Evolutionary conservation across 2,329 filamentous ascomycete genomes (phyloP).

Genomic region (Elsinoe perseae): DNA sequence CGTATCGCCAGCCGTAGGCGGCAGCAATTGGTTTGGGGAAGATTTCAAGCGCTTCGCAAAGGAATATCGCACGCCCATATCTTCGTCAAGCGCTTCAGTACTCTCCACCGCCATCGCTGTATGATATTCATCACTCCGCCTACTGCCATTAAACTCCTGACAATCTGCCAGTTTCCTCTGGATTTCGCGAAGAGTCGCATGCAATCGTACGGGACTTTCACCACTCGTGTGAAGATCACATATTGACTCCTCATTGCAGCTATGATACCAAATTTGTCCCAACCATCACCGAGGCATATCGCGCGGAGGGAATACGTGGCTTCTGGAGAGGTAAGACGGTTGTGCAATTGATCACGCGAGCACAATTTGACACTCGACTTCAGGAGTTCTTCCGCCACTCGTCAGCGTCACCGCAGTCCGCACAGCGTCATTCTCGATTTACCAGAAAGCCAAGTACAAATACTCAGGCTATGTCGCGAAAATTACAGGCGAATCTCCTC

Average conservation of each 20-base stretch:
- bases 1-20: neutral
- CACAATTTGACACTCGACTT: neutral
- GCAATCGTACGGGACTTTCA: slow-evolving; percentile 51
- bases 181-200: slow-evolving; percentile 87
- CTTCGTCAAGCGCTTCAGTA: slow-evolving; percentile 68
- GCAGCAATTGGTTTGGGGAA: neutral
- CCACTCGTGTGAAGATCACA: neutral
- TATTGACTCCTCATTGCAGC: slow-evolving; percentile 20
- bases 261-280: slow-evolving; percentile 56
- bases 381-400: slow-evolving; percentile 72
- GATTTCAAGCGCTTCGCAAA: slow-evolving; percentile 53
- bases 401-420: slow-evolving; percentile 69
- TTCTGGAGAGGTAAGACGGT: slow-evolving; percentile 46
- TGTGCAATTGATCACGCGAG: neutral
- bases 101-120: slow-evolving; percentile 69
- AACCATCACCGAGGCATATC: slow-evolving; percentile 67
- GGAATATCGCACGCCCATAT: slow-evolving; percentile 71
- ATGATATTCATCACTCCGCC: slow-evolving; percentile 23
- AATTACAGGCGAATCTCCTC: slow-evolving; percentile 59
- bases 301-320: slow-evolving; percentile 41
- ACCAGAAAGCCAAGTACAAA: slow-evolving; percentile 66
- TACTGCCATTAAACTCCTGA: neutral
- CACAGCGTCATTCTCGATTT: slow-evolving; percentile 72
- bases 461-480: slow-evolving; percentile 63
- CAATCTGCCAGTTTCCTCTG: slow-evolving; percentile 56